phyloP scores from a whole-genome alignment of 805 yeast genomes.

The Saccharomycodes ludwigii region DNA sequence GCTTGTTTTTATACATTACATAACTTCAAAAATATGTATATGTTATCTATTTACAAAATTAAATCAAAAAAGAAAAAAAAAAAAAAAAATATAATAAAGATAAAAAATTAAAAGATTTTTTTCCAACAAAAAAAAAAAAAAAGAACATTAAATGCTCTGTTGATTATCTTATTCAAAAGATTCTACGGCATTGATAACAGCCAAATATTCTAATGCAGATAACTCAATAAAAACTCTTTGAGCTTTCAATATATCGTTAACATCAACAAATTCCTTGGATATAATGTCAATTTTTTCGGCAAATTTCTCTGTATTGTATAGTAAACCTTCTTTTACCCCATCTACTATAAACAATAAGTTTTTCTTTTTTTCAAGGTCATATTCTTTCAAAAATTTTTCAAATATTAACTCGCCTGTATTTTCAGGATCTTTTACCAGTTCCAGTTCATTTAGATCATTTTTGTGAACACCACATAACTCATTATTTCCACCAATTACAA shows the following conservation, averaged over 20 bases:
- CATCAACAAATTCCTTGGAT: conserved; percentile 67
- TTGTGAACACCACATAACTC: conserved; percentile 9
- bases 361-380: conserved; percentile 34
- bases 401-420: conserved; percentile 26
- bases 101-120: not conserved
- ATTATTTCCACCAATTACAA: conserved; percentile 49
- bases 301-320: conserved; percentile 41
- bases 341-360: conserved; percentile 48
- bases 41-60: no score
- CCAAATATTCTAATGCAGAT: conserved; percentile 55
- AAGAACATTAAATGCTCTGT: no score
- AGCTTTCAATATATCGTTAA: conserved; percentile 74
- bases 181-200: conserved; percentile 14
- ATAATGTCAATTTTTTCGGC: conserved; percentile 49
- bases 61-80: no score
- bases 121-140: not conserved
- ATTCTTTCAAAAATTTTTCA: conserved; percentile 35
- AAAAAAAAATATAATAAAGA: not conserved
- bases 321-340: conserved; percentile 41
- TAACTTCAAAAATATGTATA: no score
- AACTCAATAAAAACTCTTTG: conserved; percentile 62
- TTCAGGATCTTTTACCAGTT: conserved; percentile 11
- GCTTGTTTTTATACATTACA: no score
- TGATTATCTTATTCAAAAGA: no score
- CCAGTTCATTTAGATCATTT: conserved; percentile 10